Evolutionary conservation across 1,284 basidiomycete species (phyloP).

Genomic region (Cryptococcus wingfieldii): DNA sequence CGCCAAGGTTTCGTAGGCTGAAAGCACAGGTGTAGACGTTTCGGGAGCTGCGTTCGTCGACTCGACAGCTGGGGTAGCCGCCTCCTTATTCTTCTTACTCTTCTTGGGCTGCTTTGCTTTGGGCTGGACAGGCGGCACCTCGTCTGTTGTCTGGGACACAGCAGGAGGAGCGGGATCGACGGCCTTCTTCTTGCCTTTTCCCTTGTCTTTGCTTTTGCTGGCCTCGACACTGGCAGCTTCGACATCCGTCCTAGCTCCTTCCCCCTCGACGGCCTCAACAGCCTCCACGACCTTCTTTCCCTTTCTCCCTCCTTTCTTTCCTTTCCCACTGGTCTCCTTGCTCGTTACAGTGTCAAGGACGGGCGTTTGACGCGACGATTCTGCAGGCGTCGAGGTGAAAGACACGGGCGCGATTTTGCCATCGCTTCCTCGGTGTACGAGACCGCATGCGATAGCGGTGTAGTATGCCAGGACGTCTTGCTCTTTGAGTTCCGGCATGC

Average conservation of each 20-base stretch:
- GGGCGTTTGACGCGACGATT: background rate
- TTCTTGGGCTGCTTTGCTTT: background rate
- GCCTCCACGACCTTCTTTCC: background rate
- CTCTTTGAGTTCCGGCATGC: constrained; percentile 2
- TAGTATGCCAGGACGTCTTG: background rate
- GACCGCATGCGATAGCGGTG: background rate
- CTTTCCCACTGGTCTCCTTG: background rate
- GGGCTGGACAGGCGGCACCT: background rate
- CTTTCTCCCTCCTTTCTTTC: background rate
- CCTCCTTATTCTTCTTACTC: background rate
- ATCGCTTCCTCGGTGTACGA: background rate
- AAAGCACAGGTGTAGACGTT: background rate
- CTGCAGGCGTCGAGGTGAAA: background rate
- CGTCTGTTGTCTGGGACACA: background rate
- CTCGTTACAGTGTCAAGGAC: background rate
- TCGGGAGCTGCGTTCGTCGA: background rate
- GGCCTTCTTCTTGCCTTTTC: background rate
- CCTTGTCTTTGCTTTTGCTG: background rate
- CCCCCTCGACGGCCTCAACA: background rate
- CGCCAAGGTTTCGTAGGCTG: background rate
- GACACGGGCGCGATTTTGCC: background rate
- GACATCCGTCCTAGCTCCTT: background rate
- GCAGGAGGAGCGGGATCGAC: background rate
- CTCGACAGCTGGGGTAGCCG: background rate
- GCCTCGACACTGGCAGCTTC: background rate